A percentile compares a stretch with the other conserved stretches of the same genome.
These are phyloP conservation scores for Scheffersomyces parashehatae DNA, from an alignment of 1,139 yeast genomes.

Conservation along the genomic window DNA sequence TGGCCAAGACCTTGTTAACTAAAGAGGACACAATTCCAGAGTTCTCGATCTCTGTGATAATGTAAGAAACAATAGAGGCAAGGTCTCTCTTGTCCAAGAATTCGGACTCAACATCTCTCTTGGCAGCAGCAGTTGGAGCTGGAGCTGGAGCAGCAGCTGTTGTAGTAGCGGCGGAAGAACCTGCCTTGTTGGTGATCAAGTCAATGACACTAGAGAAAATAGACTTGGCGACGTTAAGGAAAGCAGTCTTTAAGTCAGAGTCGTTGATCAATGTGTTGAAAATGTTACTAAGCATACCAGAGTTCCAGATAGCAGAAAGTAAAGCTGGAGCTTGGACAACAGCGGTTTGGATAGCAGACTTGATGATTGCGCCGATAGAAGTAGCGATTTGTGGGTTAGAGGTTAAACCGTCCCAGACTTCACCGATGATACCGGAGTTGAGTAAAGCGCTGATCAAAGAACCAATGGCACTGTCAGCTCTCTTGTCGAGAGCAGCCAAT, in stretches of 20 bases:
- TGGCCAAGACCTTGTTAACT: conserved; percentile 34
- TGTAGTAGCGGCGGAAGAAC: conserved; percentile 14
- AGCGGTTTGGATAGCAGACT: conserved; percentile 36
- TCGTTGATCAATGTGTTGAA: conserved; percentile 37
- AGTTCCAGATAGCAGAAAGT: conserved; percentile 44
- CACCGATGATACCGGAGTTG: conserved; percentile 41
- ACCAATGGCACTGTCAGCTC: conserved; percentile 41
- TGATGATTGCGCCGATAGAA: conserved; percentile 28
- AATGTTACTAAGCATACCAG: conserved; percentile 41
- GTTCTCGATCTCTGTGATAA: conserved; percentile 31
- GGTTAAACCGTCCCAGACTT: conserved; percentile 39
- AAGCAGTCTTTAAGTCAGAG: conserved; percentile 34
- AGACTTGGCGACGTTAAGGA: conserved; percentile 37
- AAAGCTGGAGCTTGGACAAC: conserved; percentile 46
- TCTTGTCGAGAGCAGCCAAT: conserved; percentile 30
- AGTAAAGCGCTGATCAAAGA: conserved; percentile 40
- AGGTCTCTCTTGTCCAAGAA: conserved; percentile 43
- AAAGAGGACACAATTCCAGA: conserved; percentile 38
- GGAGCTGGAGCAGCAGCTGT: conserved; percentile 20
- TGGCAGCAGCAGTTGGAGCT: conserved; percentile 15
- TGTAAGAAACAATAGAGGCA: conserved; percentile 24
- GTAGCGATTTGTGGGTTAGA: conserved; percentile 28
- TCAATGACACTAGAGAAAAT: conserved; percentile 34
- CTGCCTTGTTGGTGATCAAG: conserved; percentile 22
- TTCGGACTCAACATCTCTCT: conserved; percentile 22